Conservation (phyloP, 1,284 basidiomycete genomes). For the Cryptococcus sp. region DNA sequence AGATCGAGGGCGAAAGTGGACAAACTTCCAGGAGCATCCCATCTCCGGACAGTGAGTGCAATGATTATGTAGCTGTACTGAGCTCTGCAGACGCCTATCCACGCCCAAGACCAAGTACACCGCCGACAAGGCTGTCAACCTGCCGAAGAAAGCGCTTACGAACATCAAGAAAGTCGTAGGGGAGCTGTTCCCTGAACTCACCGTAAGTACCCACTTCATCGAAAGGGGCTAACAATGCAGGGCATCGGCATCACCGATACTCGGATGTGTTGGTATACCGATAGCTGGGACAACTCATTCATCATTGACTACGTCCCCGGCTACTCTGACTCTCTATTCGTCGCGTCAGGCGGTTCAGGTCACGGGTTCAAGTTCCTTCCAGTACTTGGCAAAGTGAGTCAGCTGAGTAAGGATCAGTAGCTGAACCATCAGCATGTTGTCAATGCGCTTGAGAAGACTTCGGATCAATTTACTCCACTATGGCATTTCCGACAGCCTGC, state of each 20-base stretch:
- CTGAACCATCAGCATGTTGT: constrained; percentile 20
- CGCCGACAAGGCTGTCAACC: constrained; percentile 14
- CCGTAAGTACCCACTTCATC: constrained; percentile 1
- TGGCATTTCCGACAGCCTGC: constrained; percentile 23
- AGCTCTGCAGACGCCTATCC: constrained; percentile 18
- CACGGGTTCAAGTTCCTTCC: constrained; percentile 43
- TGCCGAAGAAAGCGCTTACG: constrained; percentile 26
- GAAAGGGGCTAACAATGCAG: background rate
- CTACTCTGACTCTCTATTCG: constrained; percentile 25
- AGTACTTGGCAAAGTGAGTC: constrained; percentile 27
- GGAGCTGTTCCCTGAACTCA: constrained; percentile 27
- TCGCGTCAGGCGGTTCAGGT: constrained; percentile 30
- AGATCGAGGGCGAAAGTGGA: constrained; percentile 31
- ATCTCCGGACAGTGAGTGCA: constrained; percentile 21
- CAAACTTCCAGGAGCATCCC: constrained; percentile 29
- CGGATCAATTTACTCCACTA: constrained; percentile 29
- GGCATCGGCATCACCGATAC: constrained; percentile 31
- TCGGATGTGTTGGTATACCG: constrained; percentile 42
- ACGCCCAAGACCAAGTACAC: constrained; percentile 29
- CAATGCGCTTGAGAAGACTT: constrained; percentile 24
- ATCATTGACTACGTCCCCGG: constrained; percentile 36
- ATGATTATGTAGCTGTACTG: background rate
- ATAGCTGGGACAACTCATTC: constrained; percentile 25
- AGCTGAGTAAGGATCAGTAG: background rate
- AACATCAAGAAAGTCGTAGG: constrained; percentile 24